Base-by-base conservation (phyloP, 352 stramenopile genomes). In the Globisporangium splendens region DNA sequence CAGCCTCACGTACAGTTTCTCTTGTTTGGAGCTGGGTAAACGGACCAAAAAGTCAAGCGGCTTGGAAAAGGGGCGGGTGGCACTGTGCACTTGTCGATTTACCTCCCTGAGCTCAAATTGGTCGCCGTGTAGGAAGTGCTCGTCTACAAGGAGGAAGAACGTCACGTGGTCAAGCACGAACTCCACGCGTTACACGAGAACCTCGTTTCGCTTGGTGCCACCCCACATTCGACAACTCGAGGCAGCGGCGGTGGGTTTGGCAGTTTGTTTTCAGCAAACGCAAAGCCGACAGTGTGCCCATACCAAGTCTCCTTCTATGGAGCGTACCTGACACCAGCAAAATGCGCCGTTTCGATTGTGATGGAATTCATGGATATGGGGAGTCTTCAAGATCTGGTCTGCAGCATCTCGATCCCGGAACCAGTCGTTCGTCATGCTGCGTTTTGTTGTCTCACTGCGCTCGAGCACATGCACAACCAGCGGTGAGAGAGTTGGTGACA, bases 351-450 rank as follows among this genome's bases (percentile, higher is more conserved):
- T 28, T 90, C 75, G 22, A 89, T 97, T 21, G 88, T 96, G 43
- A 93, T 97, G 77, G 90, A 97, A 61, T 97, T 96, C 46, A 97
- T 97, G 90, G 83, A 97, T 49, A 83, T 89, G 56, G 91, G 91
- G 17, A 96, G 83, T 42, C 63, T 97, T 0, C 86, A 97, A 54
- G 82, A 93, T 33, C 63, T 91, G 1, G 54, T 91, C 8, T 73
- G 87, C n/a, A 69, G 70, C 6, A 50, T 78, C 15, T 72, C 75
- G 0, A 64, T 88, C 2, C 71, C 79, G 0, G 85, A 94, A 54
- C 46, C 63, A 3, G 65, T 95, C 0, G 31, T 97, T 39, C 71
- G 77, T 2, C 85, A 94, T 49, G 79, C 88, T n/a, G 74, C 87
- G 0, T 91, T 86, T 48, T 93, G 89, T 65, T 89, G 84, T 18